Base-by-base conservation (phyloP, 1,284 basidiomycete species). In the Bjerkandera adusta region DNA sequence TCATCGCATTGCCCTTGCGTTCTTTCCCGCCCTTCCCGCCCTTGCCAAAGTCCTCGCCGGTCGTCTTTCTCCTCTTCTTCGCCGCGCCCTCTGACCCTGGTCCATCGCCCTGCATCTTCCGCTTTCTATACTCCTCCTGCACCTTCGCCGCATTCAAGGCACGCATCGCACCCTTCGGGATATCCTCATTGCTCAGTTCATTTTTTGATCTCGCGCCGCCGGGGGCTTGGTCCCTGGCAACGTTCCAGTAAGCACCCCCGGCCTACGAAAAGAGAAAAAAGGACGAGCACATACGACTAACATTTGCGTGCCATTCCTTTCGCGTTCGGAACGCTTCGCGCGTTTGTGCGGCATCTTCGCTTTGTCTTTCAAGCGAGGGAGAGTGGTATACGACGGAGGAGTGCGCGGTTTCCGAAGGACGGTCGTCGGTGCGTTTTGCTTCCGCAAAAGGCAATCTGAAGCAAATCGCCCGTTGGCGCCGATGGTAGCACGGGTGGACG, bases 161-260 rank as follows among this genome's bases (percentile, higher is more conserved):
- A 12, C 86, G 73, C 32, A 75, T 63, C 12, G 73, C 73, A 11
- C 81, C 76, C 64, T 89, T 89, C 3, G 86, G 87, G 18, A 89
- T 73, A 5, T 71, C 68, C 55, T 89, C 86, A 25, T 51, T 54
- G 47, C 52, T 57, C 15, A 68, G 50, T 18, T 57, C 51, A 44
- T 50, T 41, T 21, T 52, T 55, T n/a, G n/a, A n/a, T n/a, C n/a
- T n/a, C n/a, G n/a, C 16, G 50, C 48, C 11, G 63, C 62, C 2
- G 60, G 58, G 21, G 63, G 50, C 42, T 67, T 73, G 42, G 64
- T 55, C 32, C 74, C 75, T 83, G 85, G 48, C 13, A 39, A 29
- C 22, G 18, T 10, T 11, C 12, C 2, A 7, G 10, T n/a, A 29
- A 22, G 10, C n/a, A 16, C 20, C 6, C 26, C 18, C 25, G 30